Base-by-base conservation (phyloP, 495 filamentous ascomycete genomes). In the Pseudevernia furfuracea region DNA sequence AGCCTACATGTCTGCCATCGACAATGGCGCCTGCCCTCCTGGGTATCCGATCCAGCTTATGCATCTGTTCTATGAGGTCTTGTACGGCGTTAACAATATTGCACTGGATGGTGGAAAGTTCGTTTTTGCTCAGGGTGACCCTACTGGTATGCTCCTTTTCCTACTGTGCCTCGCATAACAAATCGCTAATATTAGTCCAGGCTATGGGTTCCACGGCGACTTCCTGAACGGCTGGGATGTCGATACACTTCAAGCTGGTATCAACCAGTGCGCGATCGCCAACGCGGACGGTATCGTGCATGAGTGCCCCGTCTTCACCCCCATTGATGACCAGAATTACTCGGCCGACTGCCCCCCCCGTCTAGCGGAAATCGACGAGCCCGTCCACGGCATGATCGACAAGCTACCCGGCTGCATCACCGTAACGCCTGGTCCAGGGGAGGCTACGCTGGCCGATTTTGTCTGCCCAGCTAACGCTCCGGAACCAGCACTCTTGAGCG, bases 161-260 rank as follows among this genome's bases (percentile, higher is more conserved):
- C 30, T 21, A n/a, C n/a, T n/a, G 30, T 44, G n/a, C 3, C 46
- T 58, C 19, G 23, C 17, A 52, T 39, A 38, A 34, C 46, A 34
- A 23, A 46, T 12, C 25, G n/a, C 38, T 28, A 57, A 62, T n/a
- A 52, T 28, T 62, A 60, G 67, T 8, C 76, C 74, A 49, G 79
- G 78, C 34, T 79, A 74, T 58, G 76, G 76, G 28, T 79, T 77
- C 68, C 78, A 80, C 56, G 78, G 78, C 21, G 78, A 79, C 66
- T 81, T 81, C 68, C 64, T 79, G 36, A 80, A 79, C 66, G 79
- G 78, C 37, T 81, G 78, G 78, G 73, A 79, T 60, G 58, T 67
- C 34, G 59, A 69, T 7, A 69, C 70, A 39, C 75, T 78, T 34
- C 30, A 44, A 37, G 41, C 41, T 12, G 59, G 41, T 49, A 61